Evolutionary conservation across 257 asterid species (phyloP).

Genomic region (Haberlea rhodopensis): DNA sequence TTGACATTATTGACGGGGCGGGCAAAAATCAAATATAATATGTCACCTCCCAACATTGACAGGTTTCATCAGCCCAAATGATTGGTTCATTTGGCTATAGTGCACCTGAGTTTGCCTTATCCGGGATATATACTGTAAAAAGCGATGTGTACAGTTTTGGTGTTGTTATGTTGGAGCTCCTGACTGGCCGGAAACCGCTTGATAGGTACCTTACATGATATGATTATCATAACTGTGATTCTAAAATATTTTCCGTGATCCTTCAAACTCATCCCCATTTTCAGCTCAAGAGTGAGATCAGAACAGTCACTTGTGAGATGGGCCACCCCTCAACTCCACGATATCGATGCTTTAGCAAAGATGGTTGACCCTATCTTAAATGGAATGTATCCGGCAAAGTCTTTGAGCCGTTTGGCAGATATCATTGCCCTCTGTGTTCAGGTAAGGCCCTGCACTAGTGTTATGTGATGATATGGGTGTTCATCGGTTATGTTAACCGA

Average conservation of each 20-base stretch:
- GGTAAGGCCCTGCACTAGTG: conserved; percentile 43
- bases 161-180: conserved; percentile 93
- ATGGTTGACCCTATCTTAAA: conserved; percentile 90
- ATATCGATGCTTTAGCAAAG: conserved; percentile 90
- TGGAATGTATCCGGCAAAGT: conserved; percentile 98
- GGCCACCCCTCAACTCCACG: conserved; percentile 99
- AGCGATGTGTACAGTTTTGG: conserved; percentile 97
- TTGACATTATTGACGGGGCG: neutral
- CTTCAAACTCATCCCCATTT: conserved; percentile 10
- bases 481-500: no score
- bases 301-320: conserved; percentile 98
- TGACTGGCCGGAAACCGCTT: conserved; percentile 97
- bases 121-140: conserved; percentile 90
- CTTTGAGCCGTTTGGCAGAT: conserved; percentile 95
- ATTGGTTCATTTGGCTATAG: conserved; percentile 91
- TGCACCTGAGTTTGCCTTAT: conserved; percentile 95
- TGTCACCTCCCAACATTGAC: conserved; percentile 26
- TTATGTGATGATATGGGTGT: neutral
- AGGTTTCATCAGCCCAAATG: conserved; percentile 80
- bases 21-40: neutral
- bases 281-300: conserved; percentile 79
- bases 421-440: conserved; percentile 92
- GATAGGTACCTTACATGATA: conserved; percentile 58
- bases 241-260: conserved; percentile 1
- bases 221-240: conserved; percentile 2